These are phyloP conservation scores for Inonotus hispidus DNA, from an alignment of 1,284 basidiomycete species.

Conservation along the genomic window DNA sequence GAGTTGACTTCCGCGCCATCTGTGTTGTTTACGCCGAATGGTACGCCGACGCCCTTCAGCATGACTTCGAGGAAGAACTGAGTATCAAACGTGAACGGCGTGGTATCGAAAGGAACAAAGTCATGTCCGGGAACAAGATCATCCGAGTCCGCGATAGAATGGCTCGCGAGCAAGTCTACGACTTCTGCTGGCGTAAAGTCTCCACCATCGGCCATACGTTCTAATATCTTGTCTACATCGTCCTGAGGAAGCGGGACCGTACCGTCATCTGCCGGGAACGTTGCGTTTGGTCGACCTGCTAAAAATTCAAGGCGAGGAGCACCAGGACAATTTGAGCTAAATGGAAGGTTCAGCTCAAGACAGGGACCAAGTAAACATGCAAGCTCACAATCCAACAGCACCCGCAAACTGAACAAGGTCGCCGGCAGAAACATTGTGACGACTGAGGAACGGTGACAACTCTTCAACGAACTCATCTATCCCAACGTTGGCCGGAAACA, in stretches of 20 bases:
- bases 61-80: conserved; percentile 21
- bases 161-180: conserved; percentile 25
- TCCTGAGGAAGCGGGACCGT: conserved; percentile 28
- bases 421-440: conserved; percentile 25
- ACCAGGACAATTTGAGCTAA: conserved; percentile 29
- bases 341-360: no score
- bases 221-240: conserved; percentile 26
- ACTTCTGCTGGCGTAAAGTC: conserved; percentile 28
- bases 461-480: conserved; percentile 27
- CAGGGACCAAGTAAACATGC: no score
- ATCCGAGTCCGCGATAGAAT: conserved; percentile 21
- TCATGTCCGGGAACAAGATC: conserved; percentile 17
- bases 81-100: conserved; percentile 22
- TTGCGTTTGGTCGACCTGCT: conserved; percentile 24
- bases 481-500: conserved; percentile 25
- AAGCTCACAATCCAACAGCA: conserved; percentile 27
- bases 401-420: conserved; percentile 31
- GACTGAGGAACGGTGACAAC: conserved; percentile 25
- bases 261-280: conserved; percentile 24
- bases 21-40: conserved; percentile 15
- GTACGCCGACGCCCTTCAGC: conserved; percentile 20
- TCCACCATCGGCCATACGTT: conserved; percentile 24
- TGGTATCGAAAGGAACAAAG: conserved; percentile 21
- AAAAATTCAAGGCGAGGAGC: conserved; percentile 27
- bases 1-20: conserved; percentile 22